Evolutionary conservation across 2,329 filamentous ascomycete species (phyloP).

Genomic region (Dactylellina haptotyla): DNA sequence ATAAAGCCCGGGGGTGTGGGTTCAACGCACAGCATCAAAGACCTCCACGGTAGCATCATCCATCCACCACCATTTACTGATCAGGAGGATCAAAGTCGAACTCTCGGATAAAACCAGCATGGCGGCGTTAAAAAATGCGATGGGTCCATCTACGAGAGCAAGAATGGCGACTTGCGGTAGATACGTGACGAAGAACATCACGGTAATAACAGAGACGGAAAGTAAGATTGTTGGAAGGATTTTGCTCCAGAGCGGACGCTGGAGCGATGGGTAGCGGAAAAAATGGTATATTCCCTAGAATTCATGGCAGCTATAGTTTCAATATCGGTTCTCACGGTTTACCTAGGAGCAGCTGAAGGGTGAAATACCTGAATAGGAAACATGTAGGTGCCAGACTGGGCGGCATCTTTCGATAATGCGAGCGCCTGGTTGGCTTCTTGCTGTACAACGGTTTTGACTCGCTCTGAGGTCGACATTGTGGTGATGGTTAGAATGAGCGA

Average conservation of each 20-base stretch:
- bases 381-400: constrained; percentile 79
- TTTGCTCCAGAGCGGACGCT: constrained; percentile 69
- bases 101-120: constrained; percentile 67
- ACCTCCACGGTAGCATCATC: constrained; percentile 38
- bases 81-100: constrained; percentile 63
- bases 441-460: constrained; percentile 68
- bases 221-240: constrained; percentile 69
- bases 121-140: constrained; percentile 78
- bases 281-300: constrained; percentile 71
- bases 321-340: constrained; percentile 20
- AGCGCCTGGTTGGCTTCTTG: constrained; percentile 78
- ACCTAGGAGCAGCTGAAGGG: neutral
- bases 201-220: constrained; percentile 75
- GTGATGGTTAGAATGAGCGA: neutral
- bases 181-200: constrained; percentile 84
- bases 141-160: constrained; percentile 83
- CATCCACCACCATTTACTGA: constrained; percentile 55
- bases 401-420: constrained; percentile 73
- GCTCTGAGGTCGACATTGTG: constrained; percentile 60
- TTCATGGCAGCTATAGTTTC: neutral
- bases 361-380: constrained; percentile 75
- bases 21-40: constrained; percentile 56
- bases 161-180: constrained; percentile 81
- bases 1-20: neutral
- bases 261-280: constrained; percentile 68